Percentiles rank a stretch among this genome's conserved stretches.
Evolutionary conservation across 2,329 filamentous ascomycete genomes (phyloP).

Genomic region (Mariannaea sp.): DNA sequence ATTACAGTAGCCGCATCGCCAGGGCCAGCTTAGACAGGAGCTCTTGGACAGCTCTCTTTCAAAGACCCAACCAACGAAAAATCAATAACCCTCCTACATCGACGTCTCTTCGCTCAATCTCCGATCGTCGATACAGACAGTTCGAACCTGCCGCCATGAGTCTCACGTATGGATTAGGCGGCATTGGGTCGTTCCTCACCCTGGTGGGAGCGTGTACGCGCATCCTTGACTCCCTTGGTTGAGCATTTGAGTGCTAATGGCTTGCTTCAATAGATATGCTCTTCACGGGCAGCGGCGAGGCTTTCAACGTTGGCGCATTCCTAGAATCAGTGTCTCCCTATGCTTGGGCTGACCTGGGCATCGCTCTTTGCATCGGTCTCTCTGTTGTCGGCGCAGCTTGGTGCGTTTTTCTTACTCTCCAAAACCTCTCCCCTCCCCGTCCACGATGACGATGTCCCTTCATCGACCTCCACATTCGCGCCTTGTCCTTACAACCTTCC

Average conservation of each 20-base stretch:
- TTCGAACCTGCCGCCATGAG: slow-evolving; percentile 61
- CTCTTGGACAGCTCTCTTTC: slow-evolving; percentile 35
- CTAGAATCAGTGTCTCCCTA: slow-evolving; percentile 93
- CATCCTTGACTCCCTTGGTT: slow-evolving; percentile 18
- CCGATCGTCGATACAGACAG: slow-evolving; percentile 31
- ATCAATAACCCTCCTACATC: slow-evolving; percentile 12
- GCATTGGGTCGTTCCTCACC: slow-evolving; percentile 68
- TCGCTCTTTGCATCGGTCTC: slow-evolving; percentile 91
- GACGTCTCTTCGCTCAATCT: slow-evolving; percentile 20
- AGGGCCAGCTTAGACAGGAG: slow-evolving; percentile 34
- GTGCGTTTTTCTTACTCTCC: slow-evolving; percentile 66
- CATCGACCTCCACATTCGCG: slow-evolving; percentile 2
- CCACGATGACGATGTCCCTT: slow-evolving; percentile 10
- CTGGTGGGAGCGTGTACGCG: slow-evolving; percentile 80
- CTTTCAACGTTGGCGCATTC: slow-evolving; percentile 96
- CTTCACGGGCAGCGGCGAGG: slow-evolving; percentile 93
- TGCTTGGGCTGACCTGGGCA: slow-evolving; percentile 89
- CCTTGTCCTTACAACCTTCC: not conserved
- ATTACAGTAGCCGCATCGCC: slow-evolving; percentile 33
- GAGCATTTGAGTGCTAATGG: slow-evolving; percentile 23
- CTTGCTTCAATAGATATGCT: slow-evolving; percentile 78
- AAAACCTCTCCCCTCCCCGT: slow-evolving; percentile 11
- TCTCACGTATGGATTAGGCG: slow-evolving; percentile 72
- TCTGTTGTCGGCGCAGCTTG: slow-evolving; percentile 98
- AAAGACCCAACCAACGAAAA: slow-evolving; percentile 15